phyloP scores from a whole-genome alignment of 1,139 yeast species.

The Diutina pseudorugosa region DNA sequence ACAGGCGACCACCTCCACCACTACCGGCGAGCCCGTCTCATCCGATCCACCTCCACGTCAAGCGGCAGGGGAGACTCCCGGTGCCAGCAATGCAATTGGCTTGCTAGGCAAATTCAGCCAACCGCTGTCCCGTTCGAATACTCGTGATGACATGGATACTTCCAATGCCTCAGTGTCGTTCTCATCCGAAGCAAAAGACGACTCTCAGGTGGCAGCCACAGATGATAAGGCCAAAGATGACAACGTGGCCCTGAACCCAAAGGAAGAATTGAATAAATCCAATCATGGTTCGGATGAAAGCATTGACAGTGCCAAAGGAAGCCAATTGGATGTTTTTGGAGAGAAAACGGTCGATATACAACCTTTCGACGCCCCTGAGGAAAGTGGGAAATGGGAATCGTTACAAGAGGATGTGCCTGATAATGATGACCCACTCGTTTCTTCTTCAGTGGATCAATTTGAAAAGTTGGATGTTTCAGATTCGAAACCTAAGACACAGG shows the following conservation, averaged over 20 bases:
- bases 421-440: background rate
- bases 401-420: background rate
- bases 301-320: background rate
- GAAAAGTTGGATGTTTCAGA: background rate
- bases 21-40: background rate
- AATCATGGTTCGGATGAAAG: background rate
- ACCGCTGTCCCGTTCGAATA: background rate
- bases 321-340: background rate
- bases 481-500: background rate
- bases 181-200: background rate
- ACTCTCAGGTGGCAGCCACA: background rate
- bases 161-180: background rate
- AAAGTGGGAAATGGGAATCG: background rate
- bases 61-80: background rate
- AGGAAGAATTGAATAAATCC: background rate
- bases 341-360: background rate
- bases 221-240: background rate
- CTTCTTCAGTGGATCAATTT: background rate
- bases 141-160: background rate
- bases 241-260: background rate
- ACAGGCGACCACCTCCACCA: background rate
- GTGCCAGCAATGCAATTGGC: background rate
- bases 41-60: background rate
- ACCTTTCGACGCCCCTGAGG: background rate
- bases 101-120: background rate